Conservation (phyloP, 2,329 filamentous ascomycete species). For the Nectriaceae sp. region DNA sequence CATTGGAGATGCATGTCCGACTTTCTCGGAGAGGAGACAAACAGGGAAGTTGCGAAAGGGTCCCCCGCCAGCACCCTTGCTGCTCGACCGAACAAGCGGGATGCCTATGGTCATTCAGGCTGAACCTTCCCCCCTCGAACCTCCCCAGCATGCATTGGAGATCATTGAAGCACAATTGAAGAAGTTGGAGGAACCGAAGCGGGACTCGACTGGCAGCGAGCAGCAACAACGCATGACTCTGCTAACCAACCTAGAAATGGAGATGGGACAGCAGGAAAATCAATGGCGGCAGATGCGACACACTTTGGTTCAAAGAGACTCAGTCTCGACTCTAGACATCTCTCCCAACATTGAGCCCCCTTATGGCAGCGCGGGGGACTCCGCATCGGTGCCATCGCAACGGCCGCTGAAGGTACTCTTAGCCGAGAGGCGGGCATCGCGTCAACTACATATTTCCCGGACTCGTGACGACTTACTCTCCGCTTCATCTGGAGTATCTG, state of each 20-base stretch:
- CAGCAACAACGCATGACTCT: conserved; percentile 48
- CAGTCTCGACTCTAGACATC: conserved; percentile 47
- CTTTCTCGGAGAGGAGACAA: conserved; percentile 57
- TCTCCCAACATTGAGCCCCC: conserved; percentile 25
- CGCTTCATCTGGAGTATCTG: conserved; percentile 5
- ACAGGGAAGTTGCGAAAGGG: conserved; percentile 50
- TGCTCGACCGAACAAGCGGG: conserved; percentile 46
- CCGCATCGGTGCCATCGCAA: conserved; percentile 3
- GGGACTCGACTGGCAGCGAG: conserved; percentile 35
- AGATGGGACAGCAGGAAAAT: conserved; percentile 62
- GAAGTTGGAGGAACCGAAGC: conserved; percentile 46
- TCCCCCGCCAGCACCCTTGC: conserved; percentile 58
- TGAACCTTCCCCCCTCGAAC: conserved; percentile 55
- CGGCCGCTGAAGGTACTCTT: conserved; percentile 6
- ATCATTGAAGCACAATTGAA: conserved; percentile 55
- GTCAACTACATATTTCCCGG: conserved; percentile 12
- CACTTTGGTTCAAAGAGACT: conserved; percentile 49
- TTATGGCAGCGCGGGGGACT: conserved; percentile 14
- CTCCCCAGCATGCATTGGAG: conserved; percentile 50
- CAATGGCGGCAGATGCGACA: conserved; percentile 61
- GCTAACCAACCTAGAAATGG: conserved; percentile 60
- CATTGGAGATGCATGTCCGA: conserved; percentile 59
- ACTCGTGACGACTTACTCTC: conserved; percentile 14
- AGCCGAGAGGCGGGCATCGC: conserved; percentile 8
- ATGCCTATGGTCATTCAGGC: conserved; percentile 47